Conservation (phyloP, 495 filamentous ascomycete genomes). For the Diplogelasinospora grovesii region DNA sequence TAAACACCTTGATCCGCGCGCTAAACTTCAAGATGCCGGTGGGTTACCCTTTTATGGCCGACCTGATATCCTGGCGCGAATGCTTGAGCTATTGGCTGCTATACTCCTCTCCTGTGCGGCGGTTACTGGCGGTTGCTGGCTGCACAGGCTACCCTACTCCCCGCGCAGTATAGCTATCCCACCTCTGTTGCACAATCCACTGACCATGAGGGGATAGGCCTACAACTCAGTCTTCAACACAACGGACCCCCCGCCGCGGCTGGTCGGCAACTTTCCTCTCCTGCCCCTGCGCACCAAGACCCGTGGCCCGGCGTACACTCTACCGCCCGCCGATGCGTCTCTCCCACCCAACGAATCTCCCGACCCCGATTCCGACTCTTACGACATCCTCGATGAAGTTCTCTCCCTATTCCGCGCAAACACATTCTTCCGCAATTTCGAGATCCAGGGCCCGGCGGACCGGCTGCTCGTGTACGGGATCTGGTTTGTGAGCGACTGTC, state of each 20-base stretch:
- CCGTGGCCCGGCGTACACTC: slow-evolving; percentile 83
- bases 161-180: background rate
- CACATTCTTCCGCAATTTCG: slow-evolving; percentile 98
- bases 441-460: slow-evolving; percentile 95
- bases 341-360: slow-evolving; percentile 65
- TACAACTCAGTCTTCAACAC: slow-evolving; percentile 92
- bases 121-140: background rate
- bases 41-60: background rate
- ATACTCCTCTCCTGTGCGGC: background rate
- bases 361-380: slow-evolving; percentile 77
- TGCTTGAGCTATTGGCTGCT: background rate
- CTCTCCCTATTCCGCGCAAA: slow-evolving; percentile 93
- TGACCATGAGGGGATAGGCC: slow-evolving; percentile 53
- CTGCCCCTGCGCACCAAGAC: slow-evolving; percentile 88
- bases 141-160: slow-evolving; percentile 1
- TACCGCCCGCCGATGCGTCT: slow-evolving; percentile 52
- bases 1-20: slow-evolving; percentile 3
- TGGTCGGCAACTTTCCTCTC: slow-evolving; percentile 84
- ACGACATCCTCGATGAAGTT: slow-evolving; percentile 92
- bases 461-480: slow-evolving; percentile 94
- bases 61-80: too few relatives aligned
- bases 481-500: slow-evolving; percentile 81
- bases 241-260: slow-evolving; percentile 46
- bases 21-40: slow-evolving; percentile 12
- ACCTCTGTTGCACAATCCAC: background rate